These are phyloP conservation scores for Exophiala alcalophila DNA, from an alignment of 2,329 filamentous ascomycete species.

Conservation along the genomic window DNA sequence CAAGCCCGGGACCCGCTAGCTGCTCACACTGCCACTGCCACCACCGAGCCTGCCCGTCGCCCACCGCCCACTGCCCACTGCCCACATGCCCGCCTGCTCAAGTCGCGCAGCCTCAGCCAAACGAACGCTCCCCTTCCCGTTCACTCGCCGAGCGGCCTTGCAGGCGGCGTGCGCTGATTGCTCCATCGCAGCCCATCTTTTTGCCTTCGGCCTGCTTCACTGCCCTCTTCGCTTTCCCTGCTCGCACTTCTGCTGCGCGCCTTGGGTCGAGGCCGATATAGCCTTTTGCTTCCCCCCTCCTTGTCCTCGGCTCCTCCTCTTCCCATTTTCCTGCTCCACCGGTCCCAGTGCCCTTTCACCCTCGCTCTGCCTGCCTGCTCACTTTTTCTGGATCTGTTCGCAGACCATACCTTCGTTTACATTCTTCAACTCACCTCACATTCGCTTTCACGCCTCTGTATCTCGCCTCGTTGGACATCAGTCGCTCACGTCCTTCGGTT, in stretches of 20 bases:
- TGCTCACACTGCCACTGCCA: conserved; percentile 2
- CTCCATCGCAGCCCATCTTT: conserved; percentile 9
- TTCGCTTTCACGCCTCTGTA: conserved; percentile 29
- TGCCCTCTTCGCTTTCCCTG: conserved; percentile 12
- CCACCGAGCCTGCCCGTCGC: conserved; percentile 11
- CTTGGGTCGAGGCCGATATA: conserved; percentile 28
- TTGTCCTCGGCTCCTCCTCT: conserved; percentile 21
- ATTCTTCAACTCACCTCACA: conserved; percentile 19
- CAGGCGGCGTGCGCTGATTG: conserved; percentile 22
- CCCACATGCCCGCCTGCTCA: conserved; percentile 25
- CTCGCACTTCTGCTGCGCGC: conserved; percentile 4
- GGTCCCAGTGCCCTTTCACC: conserved; percentile 9
- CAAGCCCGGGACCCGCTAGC: too few relatives aligned
- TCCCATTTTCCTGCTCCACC: conserved; percentile 28
- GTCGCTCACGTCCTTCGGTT: conserved; percentile 30
- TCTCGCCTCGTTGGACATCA: conserved; percentile 28
- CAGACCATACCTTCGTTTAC: conserved; percentile 32
- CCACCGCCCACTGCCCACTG: conserved; percentile 26
- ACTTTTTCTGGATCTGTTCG: conserved; percentile 30
- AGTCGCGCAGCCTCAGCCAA: conserved; percentile 17
- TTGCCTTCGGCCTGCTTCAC: conserved; percentile 14
- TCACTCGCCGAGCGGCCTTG: conserved; percentile 19
- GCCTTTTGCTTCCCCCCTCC: conserved; percentile 25
- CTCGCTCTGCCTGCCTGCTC: conserved; percentile 21
- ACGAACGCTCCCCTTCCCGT: conserved; percentile 20